Base-by-base conservation (phyloP, 73 alveolate species). In the Paramecium pentaurelia region DNA sequence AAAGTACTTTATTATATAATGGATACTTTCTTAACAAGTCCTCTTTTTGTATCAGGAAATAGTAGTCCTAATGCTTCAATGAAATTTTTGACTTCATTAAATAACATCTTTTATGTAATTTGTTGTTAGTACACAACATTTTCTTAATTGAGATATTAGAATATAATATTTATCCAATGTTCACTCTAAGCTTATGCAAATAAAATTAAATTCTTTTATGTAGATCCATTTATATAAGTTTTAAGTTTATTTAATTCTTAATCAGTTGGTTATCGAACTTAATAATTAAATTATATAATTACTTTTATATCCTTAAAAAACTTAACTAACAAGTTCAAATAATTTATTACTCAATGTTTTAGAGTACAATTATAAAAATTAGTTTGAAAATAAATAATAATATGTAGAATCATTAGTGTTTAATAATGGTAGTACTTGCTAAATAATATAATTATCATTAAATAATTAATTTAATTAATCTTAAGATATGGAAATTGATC, bases 1-100 rank as follows among this genome's bases (percentile, higher is more conserved):
- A 87, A 38, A 18, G 70, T 37, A 25, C 77, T 87, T 64, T 60
- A n/a, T 40, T 60, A 25, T 2, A 64, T 64, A 11, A 87, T 28
- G 37, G 93, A 87, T 8, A 54, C 51, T 87, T 87, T 87, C 37
- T 87, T 87, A 8, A 77, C 70, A 2, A 87, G 44, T 12, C 93
- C 93, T 64, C 93, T 87, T 60, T 87, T 87, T 32, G 93, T 49
- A 87, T 87, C 93, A 27, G 93, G 93, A 77, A 87, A 87, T 28
- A 87, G 71, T 5, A 87, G 30, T 3, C 68, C 87, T 20, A 87
- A 20, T 7, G 84, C 93, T 27, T 64, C 60, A 38, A 87, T 54
- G 44, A 87, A 64, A 44, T 59, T 49, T 28, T 77, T 64, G 6
- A 87, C 88, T 2, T 87, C 86, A 37, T 60, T 59, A 9, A 75